Percentiles rank a stretch among this genome's conserved stretches.
These are phyloP conservation scores for Brassica balearica DNA, from an alignment of 441 rosid species.

Conservation along the genomic window DNA sequence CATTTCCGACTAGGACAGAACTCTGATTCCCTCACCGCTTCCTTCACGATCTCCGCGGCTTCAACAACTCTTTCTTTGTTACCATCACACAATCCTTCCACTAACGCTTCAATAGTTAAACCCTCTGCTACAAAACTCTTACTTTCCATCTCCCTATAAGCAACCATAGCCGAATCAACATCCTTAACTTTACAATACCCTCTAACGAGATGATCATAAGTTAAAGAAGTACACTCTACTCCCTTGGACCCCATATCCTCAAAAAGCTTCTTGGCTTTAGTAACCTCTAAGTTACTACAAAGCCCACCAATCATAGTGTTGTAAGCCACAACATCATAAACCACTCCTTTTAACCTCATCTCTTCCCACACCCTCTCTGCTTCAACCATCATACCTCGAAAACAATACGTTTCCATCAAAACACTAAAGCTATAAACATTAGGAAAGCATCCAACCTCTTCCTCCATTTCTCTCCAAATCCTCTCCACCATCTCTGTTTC, in stretches of 20 bases:
- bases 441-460: conserved; percentile 48
- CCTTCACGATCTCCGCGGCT: conserved; percentile 57
- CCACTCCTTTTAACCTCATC: conserved; percentile 47
- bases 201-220: conserved; percentile 61
- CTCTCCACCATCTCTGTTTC: conserved; percentile 57
- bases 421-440: conserved; percentile 61
- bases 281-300: conserved; percentile 54
- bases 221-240: conserved; percentile 49
- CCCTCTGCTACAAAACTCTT: conserved; percentile 53
- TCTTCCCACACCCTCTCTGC: conserved; percentile 66
- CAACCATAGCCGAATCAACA: conserved; percentile 58
- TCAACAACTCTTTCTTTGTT: conserved; percentile 47
- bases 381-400: conserved; percentile 60
- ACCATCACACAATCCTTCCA: conserved; percentile 52
- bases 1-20: conserved; percentile 54
- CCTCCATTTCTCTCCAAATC: conserved; percentile 71
- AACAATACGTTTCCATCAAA: conserved; percentile 58
- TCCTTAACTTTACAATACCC: conserved; percentile 67
- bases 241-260: conserved; percentile 62
- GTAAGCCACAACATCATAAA: not conserved
- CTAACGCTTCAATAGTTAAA: conserved; percentile 53
- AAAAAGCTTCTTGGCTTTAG: conserved; percentile 61
- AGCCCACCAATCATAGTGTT: conserved; percentile 57
- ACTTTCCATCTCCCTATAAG: conserved; percentile 64
- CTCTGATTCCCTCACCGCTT: conserved; percentile 46